Conservation (phyloP, 148 eudicot species). For the Polygonum aviculare region DNA sequence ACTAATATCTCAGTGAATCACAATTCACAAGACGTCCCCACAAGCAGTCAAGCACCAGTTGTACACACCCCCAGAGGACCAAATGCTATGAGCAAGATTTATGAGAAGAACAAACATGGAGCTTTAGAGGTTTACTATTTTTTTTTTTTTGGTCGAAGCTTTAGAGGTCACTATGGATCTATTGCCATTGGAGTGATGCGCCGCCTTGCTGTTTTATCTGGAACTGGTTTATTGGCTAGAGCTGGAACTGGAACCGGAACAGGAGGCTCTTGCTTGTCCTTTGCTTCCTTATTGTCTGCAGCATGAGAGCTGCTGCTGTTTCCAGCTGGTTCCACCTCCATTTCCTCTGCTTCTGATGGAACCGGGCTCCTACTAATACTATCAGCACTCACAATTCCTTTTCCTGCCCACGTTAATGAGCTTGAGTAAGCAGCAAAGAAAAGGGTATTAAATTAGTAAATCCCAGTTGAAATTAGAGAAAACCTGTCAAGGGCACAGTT, state of each 20-base stretch:
- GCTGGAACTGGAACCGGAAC: conserved; percentile 5
- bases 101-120: neutral
- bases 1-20: neutral
- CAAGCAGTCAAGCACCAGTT: neutral
- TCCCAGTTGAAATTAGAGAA: neutral
- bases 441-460: neutral
- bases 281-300: conserved; percentile 18
- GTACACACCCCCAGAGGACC: neutral
- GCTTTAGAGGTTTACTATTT: neutral
- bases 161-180: conserved; percentile 25
- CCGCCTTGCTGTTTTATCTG: conserved; percentile 67
- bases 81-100: neutral
- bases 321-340: conserved; percentile 18
- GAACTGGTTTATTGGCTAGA: conserved; percentile 19
- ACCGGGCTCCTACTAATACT: conserved; percentile 11
- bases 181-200: conserved; percentile 94
- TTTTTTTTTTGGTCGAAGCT: neutral
- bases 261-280: conserved; percentile 19
- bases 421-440: neutral
- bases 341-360: conserved; percentile 19
- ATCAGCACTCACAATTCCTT: conserved; percentile 10
- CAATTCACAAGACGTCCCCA: neutral
- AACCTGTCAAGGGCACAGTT: conserved; percentile 56
- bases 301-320: conserved; percentile 13
- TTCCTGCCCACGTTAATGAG: conserved; percentile 23